Base-by-base conservation (phyloP, 768 basidiomycete genomes). In the Russula dissimulans region DNA sequence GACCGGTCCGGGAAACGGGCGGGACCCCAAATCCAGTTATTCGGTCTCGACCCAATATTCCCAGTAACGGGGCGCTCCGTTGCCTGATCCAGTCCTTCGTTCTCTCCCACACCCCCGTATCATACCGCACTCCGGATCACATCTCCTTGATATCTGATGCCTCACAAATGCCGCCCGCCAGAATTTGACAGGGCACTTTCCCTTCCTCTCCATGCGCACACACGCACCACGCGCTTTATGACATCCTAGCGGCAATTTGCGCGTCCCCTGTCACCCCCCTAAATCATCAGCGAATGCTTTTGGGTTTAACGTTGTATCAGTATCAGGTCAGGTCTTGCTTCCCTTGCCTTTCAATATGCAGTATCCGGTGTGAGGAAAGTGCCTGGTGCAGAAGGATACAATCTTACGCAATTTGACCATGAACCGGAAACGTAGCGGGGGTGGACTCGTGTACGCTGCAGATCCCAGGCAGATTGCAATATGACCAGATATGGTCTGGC, bases 31-130 rank as follows among this genome's bases (percentile, higher is more conserved):
- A 34, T 56, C 60, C 60, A 41, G 18, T 22, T 41, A 10, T 41
- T 45, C 26, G 60, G 60, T 14, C 18, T 34, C 45, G 22, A 54
- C 38, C 45, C 36, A n/a, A 22, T 11, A 36, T 45, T 52, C 55
- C 60, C 60, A 61, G 60, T 56, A 51, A 61, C 38, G 52, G 60
- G 60, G 60, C 60, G 60, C 60, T 61, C 60, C 60, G 60, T 56
- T 41, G 31, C 56, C 31, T 50, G 48, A 50, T 50, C 56, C 56
- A 57, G 39, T 43, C 41, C 0, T 49, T 50, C 56, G 56, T 49
- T 57, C 3, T 50, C 42, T 51, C 49, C 32, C 49, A 36, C 48
- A 44, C 49, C 36, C 7, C 47, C 14, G 26, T 32, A 48, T 48
- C 52, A 42, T 4, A 22, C 17, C 31, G n/a, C 26, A 15, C 22